Base-by-base conservation (phyloP, 495 filamentous ascomycete species). In the Hypoxylon cercidicola region DNA sequence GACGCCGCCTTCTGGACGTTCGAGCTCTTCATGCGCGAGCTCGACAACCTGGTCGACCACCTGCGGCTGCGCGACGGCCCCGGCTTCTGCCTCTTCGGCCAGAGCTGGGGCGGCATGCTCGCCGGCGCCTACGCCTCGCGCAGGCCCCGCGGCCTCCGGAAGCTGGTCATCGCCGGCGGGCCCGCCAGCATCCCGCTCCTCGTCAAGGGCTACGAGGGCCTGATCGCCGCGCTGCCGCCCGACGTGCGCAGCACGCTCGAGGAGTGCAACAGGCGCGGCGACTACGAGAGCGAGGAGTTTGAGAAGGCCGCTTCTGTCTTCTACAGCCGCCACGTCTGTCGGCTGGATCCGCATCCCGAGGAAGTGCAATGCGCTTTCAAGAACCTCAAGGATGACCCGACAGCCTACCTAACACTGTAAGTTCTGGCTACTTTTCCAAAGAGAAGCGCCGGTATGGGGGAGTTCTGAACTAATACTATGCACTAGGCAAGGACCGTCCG, bases 91-190 rank as follows among this genome's bases (percentile, higher is more conserved):
- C 35, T 39, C 35, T 61, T 81, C 6, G 84, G 84, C 13, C 79
- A 85, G 46, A 78, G 72, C 48, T 87, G 84, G 84, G 84, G 84
- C 19, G 83, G 81, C 43, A 80, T 84, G 79, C 70, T 85, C 0
- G 35, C 71, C 6, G 73, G 72, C 15, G 46, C 66, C 1, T 77
- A 74, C 69, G 46, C 66, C 39, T 18, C 62, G 7, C 55, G 64
- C n/a, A 74, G 71, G 16, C 83, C 82, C 0, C 34, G 39, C 7
- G 79, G 81, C 0, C 64, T 85, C 23, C 64, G 70, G 34, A 78
- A 77, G 34, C 61, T 82, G 0, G 67, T 84, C 9, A 64, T 85
- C 12, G 68, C 74, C 10, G 66, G 79, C 55, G 57, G 71, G 4
- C 76, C 78, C 4, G 74, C 78, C 2, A 76, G 72, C 45, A 77